Base-by-base conservation (phyloP, 1,139 yeast species). In the Geotrichum bryndzae region DNA sequence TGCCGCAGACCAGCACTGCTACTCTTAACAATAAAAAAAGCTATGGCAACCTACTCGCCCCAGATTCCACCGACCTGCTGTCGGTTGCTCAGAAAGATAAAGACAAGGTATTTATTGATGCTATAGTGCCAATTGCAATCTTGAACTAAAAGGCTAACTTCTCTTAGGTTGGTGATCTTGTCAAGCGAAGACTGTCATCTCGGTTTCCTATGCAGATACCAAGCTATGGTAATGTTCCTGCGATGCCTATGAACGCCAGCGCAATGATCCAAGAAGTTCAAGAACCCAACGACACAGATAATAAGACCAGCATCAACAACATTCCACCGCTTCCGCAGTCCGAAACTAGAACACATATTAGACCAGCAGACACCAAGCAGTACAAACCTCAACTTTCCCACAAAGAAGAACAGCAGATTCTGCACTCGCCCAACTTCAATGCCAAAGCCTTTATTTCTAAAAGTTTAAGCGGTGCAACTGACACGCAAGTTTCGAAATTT, bases 401-500 rank as follows among this genome's bases (percentile, higher is more conserved):
- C 27, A 35, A 46, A 58, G 61, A 45, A 25, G 60, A 55, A 59
- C 51, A 33, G 60, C 62, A 56, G 56, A 55, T 60, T 22, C 57
- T 60, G 3, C 46, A 60, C 54, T 60, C 62, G 15, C 45, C 63
- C 54, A 52, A 62, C 45, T 33, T 68, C 77, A 78, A 82, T 65
- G 83, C 88, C 1, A 80, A 80, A 56, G 68, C 74, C 4, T 85
- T 81, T 69, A 84, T 88, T 18, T 77, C 80, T 18, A 76, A 78
- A 8, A 83, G 84, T 63, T 73, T 88, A 63, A 77, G 84, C 18
- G 83, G 84, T 61, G 91, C 92, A 0, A 82, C 87, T 2, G 92
- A 94, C 1, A 78, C 84, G 0, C 90, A 87, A 65, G 86, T 90
- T 54, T 90, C 88, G 66, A 84, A 82, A 63, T 89, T 87, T 72